These are phyloP conservation scores for Claviceps sp. DNA, from an alignment of 2,329 filamentous ascomycete species.

Conservation along the genomic window DNA sequence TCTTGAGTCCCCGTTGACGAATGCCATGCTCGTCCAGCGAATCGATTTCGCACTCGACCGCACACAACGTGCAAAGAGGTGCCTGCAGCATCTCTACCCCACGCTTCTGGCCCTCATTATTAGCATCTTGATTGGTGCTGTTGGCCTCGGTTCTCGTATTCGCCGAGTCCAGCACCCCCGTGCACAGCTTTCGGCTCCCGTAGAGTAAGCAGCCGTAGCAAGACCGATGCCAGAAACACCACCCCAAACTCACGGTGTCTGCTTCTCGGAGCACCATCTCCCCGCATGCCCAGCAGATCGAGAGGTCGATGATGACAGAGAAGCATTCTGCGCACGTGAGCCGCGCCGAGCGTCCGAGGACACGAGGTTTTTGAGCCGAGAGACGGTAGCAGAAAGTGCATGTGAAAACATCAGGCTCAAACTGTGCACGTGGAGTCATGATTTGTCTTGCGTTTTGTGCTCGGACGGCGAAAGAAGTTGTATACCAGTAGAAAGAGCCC, in stretches of 20 bases:
- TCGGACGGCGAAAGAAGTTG: neutral
- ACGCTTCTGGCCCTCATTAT: slow-evolving; percentile 3
- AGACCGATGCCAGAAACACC: slow-evolving; percentile 45
- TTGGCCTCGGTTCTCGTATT: slow-evolving; percentile 20
- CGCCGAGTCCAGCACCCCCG: slow-evolving; percentile 14
- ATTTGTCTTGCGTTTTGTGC: neutral
- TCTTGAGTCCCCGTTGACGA: slow-evolving; percentile 28
- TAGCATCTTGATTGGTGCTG: slow-evolving; percentile 4
- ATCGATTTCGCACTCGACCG: slow-evolving; percentile 26
- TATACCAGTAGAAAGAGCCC: neutral
- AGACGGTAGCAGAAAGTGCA: slow-evolving; percentile 43
- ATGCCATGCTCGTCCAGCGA: slow-evolving; percentile 17
- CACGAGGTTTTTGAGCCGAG: slow-evolving; percentile 20
- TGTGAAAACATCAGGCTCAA: slow-evolving; percentile 24
- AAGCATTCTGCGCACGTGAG: slow-evolving; percentile 37
- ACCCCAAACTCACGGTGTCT: slow-evolving; percentile 44
- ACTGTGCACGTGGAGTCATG: neutral
- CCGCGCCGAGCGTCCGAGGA: slow-evolving; percentile 32
- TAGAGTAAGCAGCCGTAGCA: slow-evolving; percentile 45
- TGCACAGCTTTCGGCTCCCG: slow-evolving; percentile 26
- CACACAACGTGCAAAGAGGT: slow-evolving; percentile 37
- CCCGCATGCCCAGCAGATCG: slow-evolving; percentile 45
- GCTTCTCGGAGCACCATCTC: slow-evolving; percentile 39
- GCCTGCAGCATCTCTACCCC: slow-evolving; percentile 30
- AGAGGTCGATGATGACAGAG: slow-evolving; percentile 34